Evolutionary conservation across 1,284 basidiomycete genomes (phyloP).

Genomic region (Ceratobasidium sp.): DNA sequence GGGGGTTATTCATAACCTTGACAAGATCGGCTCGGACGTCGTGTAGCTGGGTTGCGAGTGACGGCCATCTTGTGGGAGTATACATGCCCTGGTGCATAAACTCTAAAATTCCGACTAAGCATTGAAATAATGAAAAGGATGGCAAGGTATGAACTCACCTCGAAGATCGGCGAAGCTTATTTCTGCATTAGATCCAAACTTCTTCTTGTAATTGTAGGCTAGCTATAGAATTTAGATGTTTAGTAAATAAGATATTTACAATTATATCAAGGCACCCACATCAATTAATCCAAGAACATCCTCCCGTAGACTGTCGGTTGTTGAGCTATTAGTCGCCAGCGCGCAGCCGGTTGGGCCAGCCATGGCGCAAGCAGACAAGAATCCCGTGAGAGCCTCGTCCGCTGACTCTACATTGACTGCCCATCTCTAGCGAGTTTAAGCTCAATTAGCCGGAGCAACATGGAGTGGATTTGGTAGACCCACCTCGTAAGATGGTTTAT

Average conservation of each 20-base stretch:
- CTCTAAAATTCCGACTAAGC: neutral
- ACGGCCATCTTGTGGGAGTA: neutral
- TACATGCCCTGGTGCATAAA: neutral
- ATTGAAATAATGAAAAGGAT: neutral
- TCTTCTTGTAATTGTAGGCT: neutral
- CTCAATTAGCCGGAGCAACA: neutral
- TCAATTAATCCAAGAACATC: neutral
- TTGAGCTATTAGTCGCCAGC: constrained; percentile 8
- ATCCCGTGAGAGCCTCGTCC: constrained; percentile 18
- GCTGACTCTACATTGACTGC: constrained; percentile 5
- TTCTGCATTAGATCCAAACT: neutral
- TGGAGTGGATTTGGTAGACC: neutral
- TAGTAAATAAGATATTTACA: too few species aligned
- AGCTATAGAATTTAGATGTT: neutral
- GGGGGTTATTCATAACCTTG: neutral
- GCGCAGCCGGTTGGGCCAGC: constrained; percentile 34
- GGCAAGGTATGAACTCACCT: neutral
- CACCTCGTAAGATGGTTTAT: constrained; percentile 12
- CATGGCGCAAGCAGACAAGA: constrained; percentile 24
- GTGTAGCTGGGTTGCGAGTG: neutral
- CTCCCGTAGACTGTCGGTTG: neutral
- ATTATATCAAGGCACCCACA: neutral
- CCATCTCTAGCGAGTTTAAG: neutral
- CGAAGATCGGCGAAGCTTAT: neutral
- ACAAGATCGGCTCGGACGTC: neutral